Evolutionary conservation across 768 basidiomycete genomes (phyloP).

Genomic region (Leccinellum rugosiceps): DNA sequence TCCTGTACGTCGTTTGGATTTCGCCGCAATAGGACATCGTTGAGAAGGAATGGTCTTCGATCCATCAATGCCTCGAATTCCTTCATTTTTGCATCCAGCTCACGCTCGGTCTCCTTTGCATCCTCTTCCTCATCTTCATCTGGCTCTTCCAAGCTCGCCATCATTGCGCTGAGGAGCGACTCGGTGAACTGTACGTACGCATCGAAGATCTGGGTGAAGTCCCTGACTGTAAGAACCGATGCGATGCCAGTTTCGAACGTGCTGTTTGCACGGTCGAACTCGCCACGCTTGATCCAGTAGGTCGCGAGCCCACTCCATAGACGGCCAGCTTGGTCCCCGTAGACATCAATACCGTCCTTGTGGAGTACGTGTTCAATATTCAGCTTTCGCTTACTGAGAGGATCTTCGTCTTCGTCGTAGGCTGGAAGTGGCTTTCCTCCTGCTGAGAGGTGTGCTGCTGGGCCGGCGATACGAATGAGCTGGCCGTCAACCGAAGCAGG

Average conservation of each 20-base stretch:
- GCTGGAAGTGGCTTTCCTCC: slow-evolving; percentile 48
- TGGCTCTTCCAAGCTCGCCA: slow-evolving; percentile 77
- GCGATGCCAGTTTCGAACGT: slow-evolving; percentile 88
- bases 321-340: slow-evolving; percentile 95
- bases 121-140: slow-evolving; percentile 76
- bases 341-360: slow-evolving; percentile 82
- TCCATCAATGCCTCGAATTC: slow-evolving; percentile 95
- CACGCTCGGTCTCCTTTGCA: slow-evolving; percentile 71
- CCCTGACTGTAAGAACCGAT: slow-evolving; percentile 85
- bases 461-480: slow-evolving; percentile 70
- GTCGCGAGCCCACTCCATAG: slow-evolving; percentile 96
- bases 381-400: slow-evolving; percentile 61
- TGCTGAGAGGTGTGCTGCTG: slow-evolving; percentile 49
- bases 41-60: slow-evolving; percentile 90
- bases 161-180: slow-evolving; percentile 82
- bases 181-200: slow-evolving; percentile 94
- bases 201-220: slow-evolving; percentile 98
- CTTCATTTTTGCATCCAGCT: slow-evolving; percentile 86
- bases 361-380: slow-evolving; percentile 86
- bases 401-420: slow-evolving; percentile 85
- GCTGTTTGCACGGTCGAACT: slow-evolving; percentile 85
- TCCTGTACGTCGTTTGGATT: slow-evolving; percentile 99
- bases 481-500: slow-evolving; percentile 53
- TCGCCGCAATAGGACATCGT: slow-evolving; percentile 87
- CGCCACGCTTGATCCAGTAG: slow-evolving; percentile 96